phyloP scores from a whole-genome alignment of 2,329 filamentous ascomycete species.

The Aplosporella prunicola region DNA sequence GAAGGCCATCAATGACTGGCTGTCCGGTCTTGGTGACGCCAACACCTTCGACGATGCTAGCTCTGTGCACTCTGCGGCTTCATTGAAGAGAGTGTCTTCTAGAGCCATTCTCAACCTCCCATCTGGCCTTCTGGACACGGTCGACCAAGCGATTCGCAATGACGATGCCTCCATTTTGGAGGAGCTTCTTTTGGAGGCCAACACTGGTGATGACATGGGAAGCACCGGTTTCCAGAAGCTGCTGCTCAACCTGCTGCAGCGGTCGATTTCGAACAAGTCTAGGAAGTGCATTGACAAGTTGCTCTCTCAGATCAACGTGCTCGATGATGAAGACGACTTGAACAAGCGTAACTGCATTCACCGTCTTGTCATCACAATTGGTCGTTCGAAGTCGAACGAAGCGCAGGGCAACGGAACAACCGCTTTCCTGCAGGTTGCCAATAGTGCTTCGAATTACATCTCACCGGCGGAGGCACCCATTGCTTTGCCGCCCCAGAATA shows the following conservation, averaged over 20 bases:
- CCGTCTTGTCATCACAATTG: slow-evolving; percentile 83
- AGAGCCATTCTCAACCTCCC: slow-evolving; percentile 67
- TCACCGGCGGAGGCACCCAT: slow-evolving; percentile 65
- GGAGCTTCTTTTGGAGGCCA: slow-evolving; percentile 49
- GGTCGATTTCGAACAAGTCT: slow-evolving; percentile 62
- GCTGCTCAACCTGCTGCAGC: slow-evolving; percentile 71
- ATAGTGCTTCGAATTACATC: slow-evolving; percentile 61
- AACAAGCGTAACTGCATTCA: slow-evolving; percentile 92
- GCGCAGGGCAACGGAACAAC: slow-evolving; percentile 39
- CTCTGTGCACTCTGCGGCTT: slow-evolving; percentile 59
- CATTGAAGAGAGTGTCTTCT: slow-evolving; percentile 66
- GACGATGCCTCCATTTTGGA: slow-evolving; percentile 53
- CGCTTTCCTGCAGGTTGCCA: slow-evolving; percentile 29
- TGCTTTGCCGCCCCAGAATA: slow-evolving; percentile 50
- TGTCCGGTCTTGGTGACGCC: slow-evolving; percentile 69
- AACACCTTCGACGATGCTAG: slow-evolving; percentile 66
- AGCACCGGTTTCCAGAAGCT: slow-evolving; percentile 52
- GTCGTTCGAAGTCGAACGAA: slow-evolving; percentile 56
- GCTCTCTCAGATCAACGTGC: slow-evolving; percentile 55
- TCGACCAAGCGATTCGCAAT: slow-evolving; percentile 62
- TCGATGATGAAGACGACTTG: slow-evolving; percentile 85
- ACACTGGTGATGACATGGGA: slow-evolving; percentile 39
- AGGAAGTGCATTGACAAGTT: slow-evolving; percentile 63
- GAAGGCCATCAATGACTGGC: slow-evolving; percentile 78
- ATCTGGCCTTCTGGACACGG: slow-evolving; percentile 54